phyloP scores from a whole-genome alignment of 1,284 basidiomycete species.

The Polyporus tsugae region DNA sequence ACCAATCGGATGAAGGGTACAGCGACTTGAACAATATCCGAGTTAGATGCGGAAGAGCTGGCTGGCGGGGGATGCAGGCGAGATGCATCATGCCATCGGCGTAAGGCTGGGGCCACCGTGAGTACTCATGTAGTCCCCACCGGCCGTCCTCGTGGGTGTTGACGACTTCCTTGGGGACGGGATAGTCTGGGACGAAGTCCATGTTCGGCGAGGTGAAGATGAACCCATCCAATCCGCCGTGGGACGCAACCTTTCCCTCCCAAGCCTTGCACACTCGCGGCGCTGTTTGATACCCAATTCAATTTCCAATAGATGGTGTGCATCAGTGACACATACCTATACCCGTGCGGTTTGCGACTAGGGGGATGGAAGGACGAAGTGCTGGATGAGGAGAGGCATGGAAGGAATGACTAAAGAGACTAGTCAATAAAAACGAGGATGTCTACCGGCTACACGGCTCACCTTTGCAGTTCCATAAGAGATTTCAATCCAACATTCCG shows the following conservation, averaged over 20 bases:
- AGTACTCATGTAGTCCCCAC: constrained; percentile 22
- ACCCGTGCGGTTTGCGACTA: background rate
- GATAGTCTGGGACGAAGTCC: constrained; percentile 39
- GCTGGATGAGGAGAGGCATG: background rate
- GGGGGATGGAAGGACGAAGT: background rate
- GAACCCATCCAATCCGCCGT: constrained; percentile 11
- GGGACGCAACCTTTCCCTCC: constrained; percentile 7
- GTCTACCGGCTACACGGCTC: background rate
- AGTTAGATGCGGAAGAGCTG: background rate
- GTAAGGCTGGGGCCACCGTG: constrained; percentile 1
- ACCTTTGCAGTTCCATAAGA: background rate
- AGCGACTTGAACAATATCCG: background rate
- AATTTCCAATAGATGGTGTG: background rate
- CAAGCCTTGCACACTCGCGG: constrained; percentile 2
- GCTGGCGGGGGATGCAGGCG: background rate
- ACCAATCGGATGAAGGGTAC: constrained; percentile 3
- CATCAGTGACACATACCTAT: background rate
- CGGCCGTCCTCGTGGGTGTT: constrained; percentile 30
- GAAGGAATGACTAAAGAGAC: background rate
- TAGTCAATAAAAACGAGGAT: background rate
- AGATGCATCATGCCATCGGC: constrained; percentile 6
- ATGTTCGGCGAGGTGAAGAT: constrained; percentile 39
- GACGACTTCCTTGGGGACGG: constrained; percentile 18
- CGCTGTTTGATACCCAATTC: background rate
- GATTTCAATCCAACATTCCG: background rate